Evolutionary conservation across 805 yeast species (phyloP).

Genomic region (Ogataea paradorogensis): DNA sequence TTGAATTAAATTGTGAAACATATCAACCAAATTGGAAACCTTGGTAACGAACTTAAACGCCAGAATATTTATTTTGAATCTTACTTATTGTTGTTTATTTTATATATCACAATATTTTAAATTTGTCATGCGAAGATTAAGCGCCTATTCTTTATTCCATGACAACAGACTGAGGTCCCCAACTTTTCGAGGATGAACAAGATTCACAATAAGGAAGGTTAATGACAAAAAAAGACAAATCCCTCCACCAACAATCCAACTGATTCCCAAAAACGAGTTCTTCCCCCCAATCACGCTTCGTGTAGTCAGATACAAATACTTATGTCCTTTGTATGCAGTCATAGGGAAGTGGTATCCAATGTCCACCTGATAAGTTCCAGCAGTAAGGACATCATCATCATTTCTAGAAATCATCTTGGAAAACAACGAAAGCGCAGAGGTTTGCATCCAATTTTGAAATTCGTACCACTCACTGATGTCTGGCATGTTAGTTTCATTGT

Average conservation of each 20-base stretch:
- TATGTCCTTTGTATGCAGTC: constrained; percentile 60
- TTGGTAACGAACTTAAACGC: constrained; percentile 8
- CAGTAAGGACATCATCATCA: constrained; percentile 48
- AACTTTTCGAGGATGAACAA: constrained; percentile 63
- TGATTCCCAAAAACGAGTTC: constrained; percentile 66
- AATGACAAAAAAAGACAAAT: constrained; percentile 59
- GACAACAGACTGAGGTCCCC: constrained; percentile 71
- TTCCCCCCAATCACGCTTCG: constrained; percentile 75
- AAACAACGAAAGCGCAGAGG: constrained; percentile 69
- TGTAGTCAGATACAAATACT: constrained; percentile 64
- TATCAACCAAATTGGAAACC: constrained; percentile 7
- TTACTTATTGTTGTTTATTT: constrained; percentile 6
- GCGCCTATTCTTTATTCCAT: constrained; percentile 56
- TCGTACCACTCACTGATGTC: constrained; percentile 65
- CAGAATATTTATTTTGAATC: not conserved
- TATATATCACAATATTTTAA: constrained; percentile 6
- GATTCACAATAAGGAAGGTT: constrained; percentile 49
- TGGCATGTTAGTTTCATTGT: constrained; percentile 65
- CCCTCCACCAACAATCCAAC: constrained; percentile 76
- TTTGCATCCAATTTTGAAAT: constrained; percentile 84
- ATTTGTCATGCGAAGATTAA: not conserved
- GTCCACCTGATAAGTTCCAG: constrained; percentile 61
- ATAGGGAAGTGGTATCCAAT: constrained; percentile 83
- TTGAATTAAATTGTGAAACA: not conserved
- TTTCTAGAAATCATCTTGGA: constrained; percentile 66